Conservation (phyloP, 2,329 filamentous ascomycete genomes). For the Monosporascus sp. region DNA sequence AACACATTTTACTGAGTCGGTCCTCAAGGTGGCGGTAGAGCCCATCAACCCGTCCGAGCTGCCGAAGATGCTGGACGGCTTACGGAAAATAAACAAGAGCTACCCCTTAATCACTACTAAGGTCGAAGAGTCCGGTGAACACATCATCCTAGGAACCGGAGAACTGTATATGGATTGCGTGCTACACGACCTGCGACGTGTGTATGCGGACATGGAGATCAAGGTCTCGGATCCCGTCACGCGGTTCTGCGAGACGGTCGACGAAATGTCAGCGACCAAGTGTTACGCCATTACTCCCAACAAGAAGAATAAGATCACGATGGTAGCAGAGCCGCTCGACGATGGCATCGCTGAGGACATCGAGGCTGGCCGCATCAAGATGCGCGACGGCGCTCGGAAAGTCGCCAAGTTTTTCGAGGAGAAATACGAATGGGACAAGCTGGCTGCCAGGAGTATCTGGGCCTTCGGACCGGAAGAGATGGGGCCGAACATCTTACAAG, state of each 20-base stretch:
- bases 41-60: conserved; percentile 97
- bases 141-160: conserved; percentile 89
- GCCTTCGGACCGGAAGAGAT: conserved; percentile 95
- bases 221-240: conserved; percentile 98
- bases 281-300: conserved; percentile 97
- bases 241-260: conserved; percentile 94
- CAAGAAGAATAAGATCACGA: conserved; percentile 99
- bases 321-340: conserved; percentile 94
- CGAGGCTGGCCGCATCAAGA: conserved; percentile 81
- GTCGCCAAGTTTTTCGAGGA: conserved; percentile 97
- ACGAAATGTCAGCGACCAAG: conserved; percentile 94
- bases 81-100: conserved; percentile 96
- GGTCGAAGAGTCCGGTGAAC: conserved; percentile 96
- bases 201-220: conserved; percentile 99
- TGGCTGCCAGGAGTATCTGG: conserved; percentile 94
- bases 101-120: conserved; percentile 95
- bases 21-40: conserved; percentile 96
- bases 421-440: conserved; percentile 92
- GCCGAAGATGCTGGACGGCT: conserved; percentile 96
- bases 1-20: conserved; percentile 91
- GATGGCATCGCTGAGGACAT: conserved; percentile 94
- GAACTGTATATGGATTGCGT: conserved; percentile 99
- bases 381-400: conserved; percentile 86
- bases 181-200: conserved; percentile 80
- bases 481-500: conserved; percentile 91